A percentile compares a stretch with the other conserved stretches of the same genome.
Conservation (phyloP, 2,329 filamentous ascomycete species). For the Ophidiomyces ophidiicola region DNA sequence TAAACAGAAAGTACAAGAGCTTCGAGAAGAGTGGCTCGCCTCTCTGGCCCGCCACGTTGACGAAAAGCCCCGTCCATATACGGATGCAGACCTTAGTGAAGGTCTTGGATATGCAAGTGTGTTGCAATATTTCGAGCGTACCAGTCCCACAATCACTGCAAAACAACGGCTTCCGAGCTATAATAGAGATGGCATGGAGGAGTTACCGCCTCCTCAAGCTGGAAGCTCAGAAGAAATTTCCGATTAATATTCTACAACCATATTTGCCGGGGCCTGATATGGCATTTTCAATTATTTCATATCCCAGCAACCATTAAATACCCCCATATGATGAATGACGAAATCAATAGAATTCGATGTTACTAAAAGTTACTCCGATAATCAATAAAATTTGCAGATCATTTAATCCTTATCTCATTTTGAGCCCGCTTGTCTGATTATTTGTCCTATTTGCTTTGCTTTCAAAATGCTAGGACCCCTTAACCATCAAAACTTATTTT, state of each 20-base stretch:
- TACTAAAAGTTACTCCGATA: background rate
- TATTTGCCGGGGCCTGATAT: constrained; percentile 2
- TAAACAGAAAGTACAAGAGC: constrained; percentile 71
- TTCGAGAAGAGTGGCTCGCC: constrained; percentile 49
- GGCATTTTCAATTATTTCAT: background rate
- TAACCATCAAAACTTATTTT: no score
- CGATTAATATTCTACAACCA: constrained; percentile 1
- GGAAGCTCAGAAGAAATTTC: constrained; percentile 8
- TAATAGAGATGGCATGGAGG: constrained; percentile 4
- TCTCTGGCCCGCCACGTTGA: constrained; percentile 37
- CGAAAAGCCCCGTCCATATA: constrained; percentile 37
- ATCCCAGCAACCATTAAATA: background rate
- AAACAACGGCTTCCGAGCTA: constrained; percentile 8
- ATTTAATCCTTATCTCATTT: no score
- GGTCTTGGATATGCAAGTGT: constrained; percentile 40
- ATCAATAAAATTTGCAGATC: no score
- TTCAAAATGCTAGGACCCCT: no score
- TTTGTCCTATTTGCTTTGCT: no score
- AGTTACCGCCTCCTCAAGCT: constrained; percentile 11
- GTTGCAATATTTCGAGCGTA: constrained; percentile 43
- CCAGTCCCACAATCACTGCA: constrained; percentile 19
- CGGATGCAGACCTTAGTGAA: constrained; percentile 34
- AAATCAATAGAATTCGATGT: constrained; percentile 2
- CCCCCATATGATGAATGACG: constrained; percentile 1
- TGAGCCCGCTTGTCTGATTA: no score